A percentile compares a stretch with the other conserved stretches of the same genome.
Conservation (phyloP, 352 stramenopile genomes). For the Phytophthora megakarya region DNA sequence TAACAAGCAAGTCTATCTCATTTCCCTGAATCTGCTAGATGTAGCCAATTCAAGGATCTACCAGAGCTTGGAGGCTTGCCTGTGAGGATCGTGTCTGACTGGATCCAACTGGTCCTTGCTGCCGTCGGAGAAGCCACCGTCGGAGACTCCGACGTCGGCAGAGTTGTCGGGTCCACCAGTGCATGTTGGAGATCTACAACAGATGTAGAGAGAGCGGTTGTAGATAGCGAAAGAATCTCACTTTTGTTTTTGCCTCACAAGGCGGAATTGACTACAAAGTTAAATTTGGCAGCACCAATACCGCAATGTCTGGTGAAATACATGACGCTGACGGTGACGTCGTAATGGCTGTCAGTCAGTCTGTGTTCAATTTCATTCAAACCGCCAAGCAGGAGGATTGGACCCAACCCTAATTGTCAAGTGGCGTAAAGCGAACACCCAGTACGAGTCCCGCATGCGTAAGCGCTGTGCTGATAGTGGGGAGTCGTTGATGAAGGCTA, state of each 20-base stretch:
- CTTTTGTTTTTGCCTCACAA: constrained; percentile 8
- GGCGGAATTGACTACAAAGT: constrained; percentile 16
- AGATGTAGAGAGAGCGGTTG: too few relatives aligned
- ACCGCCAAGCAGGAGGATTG: constrained; percentile 12
- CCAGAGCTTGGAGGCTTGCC: too few relatives aligned
- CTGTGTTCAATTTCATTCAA: constrained; percentile 22
- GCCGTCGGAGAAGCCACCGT: too few relatives aligned
- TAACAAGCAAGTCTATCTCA: too few relatives aligned
- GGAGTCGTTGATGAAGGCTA: constrained; percentile 13
- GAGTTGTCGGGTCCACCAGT: too few relatives aligned
- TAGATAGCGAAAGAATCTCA: too few relatives aligned
- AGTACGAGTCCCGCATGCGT: constrained; percentile 17
- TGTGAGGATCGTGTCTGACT: too few relatives aligned
- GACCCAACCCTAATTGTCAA: constrained; percentile 23
- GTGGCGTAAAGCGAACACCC: constrained; percentile 5
- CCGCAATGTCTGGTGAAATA: neutral
- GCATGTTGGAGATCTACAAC: too few relatives aligned
- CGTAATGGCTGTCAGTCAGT: constrained; percentile 17
- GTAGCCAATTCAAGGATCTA: too few relatives aligned
- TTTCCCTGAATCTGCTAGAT: too few relatives aligned
- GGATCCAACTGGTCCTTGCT: too few relatives aligned
- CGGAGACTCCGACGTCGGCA: too few relatives aligned
- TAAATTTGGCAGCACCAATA: constrained; percentile 13
- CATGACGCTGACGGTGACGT: constrained; percentile 21
- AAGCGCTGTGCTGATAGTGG: constrained; percentile 22